A percentile compares a stretch with the other conserved stretches of the same genome.
Evolutionary conservation across 2,329 filamentous ascomycete species (phyloP).

Genomic region (Microdochium paspali): DNA sequence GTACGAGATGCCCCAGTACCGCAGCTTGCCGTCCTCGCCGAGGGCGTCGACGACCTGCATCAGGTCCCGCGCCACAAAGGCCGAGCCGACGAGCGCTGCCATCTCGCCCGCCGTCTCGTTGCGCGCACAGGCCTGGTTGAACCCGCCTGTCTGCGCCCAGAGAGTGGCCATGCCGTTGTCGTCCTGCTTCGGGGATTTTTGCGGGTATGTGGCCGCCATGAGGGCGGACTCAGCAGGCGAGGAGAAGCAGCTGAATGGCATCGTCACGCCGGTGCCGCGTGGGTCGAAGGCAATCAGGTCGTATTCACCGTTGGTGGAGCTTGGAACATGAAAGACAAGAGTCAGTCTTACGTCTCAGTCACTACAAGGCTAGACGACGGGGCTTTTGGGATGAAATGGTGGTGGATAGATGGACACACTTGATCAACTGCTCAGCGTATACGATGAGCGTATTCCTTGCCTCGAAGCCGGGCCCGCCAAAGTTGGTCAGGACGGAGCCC

Average conservation of each 20-base stretch:
- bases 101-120: conserved; percentile 8
- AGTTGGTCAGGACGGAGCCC: conserved; percentile 29
- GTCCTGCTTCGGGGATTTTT: conserved; percentile 9
- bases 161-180: conserved; percentile 7
- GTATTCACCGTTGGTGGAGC: conserved; percentile 14
- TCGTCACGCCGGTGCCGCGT: conserved; percentile 7
- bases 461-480: conserved; percentile 23
- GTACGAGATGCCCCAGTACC: conserved; percentile 30
- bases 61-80: conserved; percentile 27
- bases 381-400: no score
- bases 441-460: conserved; percentile 3
- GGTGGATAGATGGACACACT: no score
- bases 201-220: conserved; percentile 1
- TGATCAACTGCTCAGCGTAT: conserved; percentile 7
- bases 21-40: conserved; percentile 24
- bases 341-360: neutral
- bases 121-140: conserved; percentile 14
- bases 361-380: neutral
- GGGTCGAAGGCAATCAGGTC: conserved; percentile 18
- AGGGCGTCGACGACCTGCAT: conserved; percentile 26
- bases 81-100: conserved; percentile 18
- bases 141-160: conserved; percentile 9
- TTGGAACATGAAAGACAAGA: conserved; percentile 1
- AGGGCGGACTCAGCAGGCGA: conserved; percentile 1
- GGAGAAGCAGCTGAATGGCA: conserved; percentile 11